Percentiles rank a stretch among this genome's conserved stretches.
Evolutionary conservation across 1,284 basidiomycete species (phyloP).

Genomic region (Ustilago hordei): DNA sequence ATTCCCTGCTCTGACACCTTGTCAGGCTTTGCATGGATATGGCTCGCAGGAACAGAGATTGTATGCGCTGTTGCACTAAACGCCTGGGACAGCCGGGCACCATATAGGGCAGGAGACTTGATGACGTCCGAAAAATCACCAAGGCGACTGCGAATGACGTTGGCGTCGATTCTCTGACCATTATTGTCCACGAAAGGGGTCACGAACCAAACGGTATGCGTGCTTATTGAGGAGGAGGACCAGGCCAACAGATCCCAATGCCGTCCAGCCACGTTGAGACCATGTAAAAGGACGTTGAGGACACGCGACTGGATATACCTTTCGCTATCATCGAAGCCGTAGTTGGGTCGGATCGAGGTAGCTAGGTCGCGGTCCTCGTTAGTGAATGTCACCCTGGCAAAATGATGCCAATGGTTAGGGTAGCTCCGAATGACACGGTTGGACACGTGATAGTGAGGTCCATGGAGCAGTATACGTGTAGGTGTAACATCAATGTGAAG

Average conservation of each 20-base stretch:
- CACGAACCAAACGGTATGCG: conserved; percentile 37
- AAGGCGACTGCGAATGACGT: conserved; percentile 26
- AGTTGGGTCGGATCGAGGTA: conserved; percentile 30
- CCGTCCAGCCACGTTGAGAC: conserved; percentile 30
- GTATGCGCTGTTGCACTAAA: conserved; percentile 46
- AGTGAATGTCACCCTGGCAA: conserved; percentile 34
- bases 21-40: not conserved
- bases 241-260: conserved; percentile 39
- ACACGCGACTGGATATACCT: conserved; percentile 23
- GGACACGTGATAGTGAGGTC: conserved; percentile 39
- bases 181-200: conserved; percentile 21
- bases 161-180: conserved; percentile 22
- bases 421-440: conserved; percentile 40
- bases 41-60: conserved; percentile 4
- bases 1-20: not conserved
- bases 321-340: conserved; percentile 23
- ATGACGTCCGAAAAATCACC: conserved; percentile 39
- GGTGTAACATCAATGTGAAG: conserved; percentile 35
- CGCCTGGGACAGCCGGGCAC: conserved; percentile 41
- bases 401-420: conserved; percentile 31
- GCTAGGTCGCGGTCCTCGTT: conserved; percentile 33
- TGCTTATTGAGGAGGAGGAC: conserved; percentile 39
- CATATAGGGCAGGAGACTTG: conserved; percentile 25
- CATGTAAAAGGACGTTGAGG: conserved; percentile 23
- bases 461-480: conserved; percentile 22